Percentiles rank a stretch among this genome's conserved stretches.
Conservation (phyloP, 768 basidiomycete species). For the Leccinum imitatum region DNA sequence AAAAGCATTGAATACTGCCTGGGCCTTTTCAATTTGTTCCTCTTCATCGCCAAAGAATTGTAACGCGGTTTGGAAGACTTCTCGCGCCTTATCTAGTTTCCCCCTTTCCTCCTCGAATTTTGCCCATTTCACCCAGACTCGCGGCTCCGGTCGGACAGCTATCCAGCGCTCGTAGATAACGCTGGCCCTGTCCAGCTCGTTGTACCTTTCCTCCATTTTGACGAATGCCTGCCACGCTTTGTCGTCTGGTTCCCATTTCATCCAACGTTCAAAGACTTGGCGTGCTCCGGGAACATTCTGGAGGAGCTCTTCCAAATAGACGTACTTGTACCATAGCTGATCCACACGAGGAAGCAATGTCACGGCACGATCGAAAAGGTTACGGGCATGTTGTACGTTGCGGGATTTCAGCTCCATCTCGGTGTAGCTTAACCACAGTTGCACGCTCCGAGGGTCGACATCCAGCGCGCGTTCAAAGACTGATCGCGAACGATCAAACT, state of each 20-base stretch:
- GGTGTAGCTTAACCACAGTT: slow-evolving; percentile 91
- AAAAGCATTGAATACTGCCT: slow-evolving; percentile 90
- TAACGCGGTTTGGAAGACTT: slow-evolving; percentile 89
- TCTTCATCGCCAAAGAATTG: slow-evolving; percentile 88
- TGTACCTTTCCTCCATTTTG: slow-evolving; percentile 94
- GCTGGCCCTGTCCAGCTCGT: slow-evolving; percentile 89
- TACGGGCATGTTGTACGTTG: slow-evolving; percentile 95
- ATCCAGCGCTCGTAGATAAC: slow-evolving; percentile 92
- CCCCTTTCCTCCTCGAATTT: slow-evolving; percentile 83
- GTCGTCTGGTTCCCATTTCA: slow-evolving; percentile 99
- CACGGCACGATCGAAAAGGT: slow-evolving; percentile 95
- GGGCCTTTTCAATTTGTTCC: slow-evolving; percentile 83
- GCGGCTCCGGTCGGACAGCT: slow-evolving; percentile 70
- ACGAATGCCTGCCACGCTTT: slow-evolving; percentile 99
- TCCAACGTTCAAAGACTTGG: slow-evolving; percentile 99
- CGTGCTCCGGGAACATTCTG: slow-evolving; percentile 95
- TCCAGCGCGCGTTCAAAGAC: slow-evolving; percentile 97
- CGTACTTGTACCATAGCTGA: slow-evolving; percentile 99
- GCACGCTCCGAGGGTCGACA: slow-evolving; percentile 86
- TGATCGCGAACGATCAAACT: slow-evolving; percentile 91
- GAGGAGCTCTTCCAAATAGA: slow-evolving; percentile 95
- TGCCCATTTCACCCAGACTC: slow-evolving; percentile 81
- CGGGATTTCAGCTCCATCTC: slow-evolving; percentile 99
- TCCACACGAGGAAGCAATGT: slow-evolving; percentile 95
- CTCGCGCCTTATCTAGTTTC: slow-evolving; percentile 67